Conservation (phyloP, 257 asterid genomes). For the Penstemon davidsonii region DNA sequence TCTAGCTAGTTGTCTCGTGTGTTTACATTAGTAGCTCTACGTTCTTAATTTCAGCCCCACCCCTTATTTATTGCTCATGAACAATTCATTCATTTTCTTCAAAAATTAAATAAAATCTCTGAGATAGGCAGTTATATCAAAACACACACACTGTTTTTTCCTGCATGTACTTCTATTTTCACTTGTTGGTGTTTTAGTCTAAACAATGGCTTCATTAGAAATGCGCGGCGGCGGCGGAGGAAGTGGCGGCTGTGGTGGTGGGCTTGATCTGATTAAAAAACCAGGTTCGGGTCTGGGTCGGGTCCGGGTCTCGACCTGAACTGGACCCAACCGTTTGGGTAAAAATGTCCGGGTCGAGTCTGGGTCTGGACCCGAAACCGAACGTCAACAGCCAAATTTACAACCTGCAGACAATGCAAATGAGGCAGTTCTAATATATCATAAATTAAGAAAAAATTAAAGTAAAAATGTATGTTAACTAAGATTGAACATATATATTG, state of each 20-base stretch:
- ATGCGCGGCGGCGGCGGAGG: constrained; percentile 37
- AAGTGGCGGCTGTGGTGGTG: constrained; percentile 33
- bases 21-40: constrained; percentile 23
- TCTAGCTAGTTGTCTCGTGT: constrained; percentile 5
- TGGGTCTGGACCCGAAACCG: too few relatives aligned
- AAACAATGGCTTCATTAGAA: constrained; percentile 31
- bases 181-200: neutral
- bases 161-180: neutral
- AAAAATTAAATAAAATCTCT: constrained; percentile 2
- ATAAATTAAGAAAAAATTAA: too few relatives aligned
- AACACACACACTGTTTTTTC: constrained; percentile 17
- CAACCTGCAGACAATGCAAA: too few relatives aligned
- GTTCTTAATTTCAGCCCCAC: constrained; percentile 36
- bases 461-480: too few relatives aligned
- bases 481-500: too few relatives aligned
- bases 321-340: too few relatives aligned
- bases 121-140: constrained; percentile 36
- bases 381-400: too few relatives aligned
- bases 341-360: too few relatives aligned
- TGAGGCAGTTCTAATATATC: too few relatives aligned
- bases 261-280: too few relatives aligned
- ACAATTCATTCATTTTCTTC: neutral
- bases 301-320: too few relatives aligned
- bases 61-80: constrained; percentile 31
- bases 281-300: too few relatives aligned